Percentiles rank a stretch among this genome's conserved stretches.
These are phyloP conservation scores for Fusarium algeriense DNA, from an alignment of 2,329 filamentous ascomycete species.

Conservation along the genomic window DNA sequence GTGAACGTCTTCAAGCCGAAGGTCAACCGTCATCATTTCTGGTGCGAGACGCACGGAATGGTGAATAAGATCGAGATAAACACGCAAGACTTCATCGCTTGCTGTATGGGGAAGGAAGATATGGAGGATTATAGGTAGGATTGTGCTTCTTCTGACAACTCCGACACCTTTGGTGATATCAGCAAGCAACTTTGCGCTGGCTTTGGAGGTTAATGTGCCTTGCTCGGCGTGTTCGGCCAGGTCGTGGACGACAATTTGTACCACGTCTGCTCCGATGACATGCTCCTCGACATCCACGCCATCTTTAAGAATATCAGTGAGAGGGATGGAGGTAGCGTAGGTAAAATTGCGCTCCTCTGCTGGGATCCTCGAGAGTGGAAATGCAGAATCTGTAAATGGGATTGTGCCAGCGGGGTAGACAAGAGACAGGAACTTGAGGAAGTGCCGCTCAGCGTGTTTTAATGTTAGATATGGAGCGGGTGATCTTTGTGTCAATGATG, in stretches of 20 bases:
- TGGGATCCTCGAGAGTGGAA: constrained; percentile 72
- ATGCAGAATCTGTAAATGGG: constrained; percentile 72
- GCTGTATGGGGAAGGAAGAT: constrained; percentile 53
- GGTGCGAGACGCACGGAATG: constrained; percentile 72
- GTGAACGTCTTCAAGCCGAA: constrained; percentile 65
- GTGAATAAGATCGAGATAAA: constrained; percentile 68
- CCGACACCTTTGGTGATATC: constrained; percentile 70
- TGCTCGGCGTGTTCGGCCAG: constrained; percentile 28
- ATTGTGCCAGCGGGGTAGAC: constrained; percentile 67
- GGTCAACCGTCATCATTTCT: constrained; percentile 72
- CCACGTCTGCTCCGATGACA: constrained; percentile 75
- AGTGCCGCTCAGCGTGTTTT: constrained; percentile 76
- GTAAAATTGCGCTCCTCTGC: constrained; percentile 73
- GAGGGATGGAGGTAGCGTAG: constrained; percentile 72
- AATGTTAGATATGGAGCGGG: constrained; percentile 73
- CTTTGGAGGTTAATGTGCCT: constrained; percentile 29
- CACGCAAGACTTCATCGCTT: constrained; percentile 35
- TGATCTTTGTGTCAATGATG: constrained; percentile 51
- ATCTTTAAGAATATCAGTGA: constrained; percentile 67
- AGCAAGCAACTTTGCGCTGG: constrained; percentile 54
- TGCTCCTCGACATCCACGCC: constrained; percentile 72
- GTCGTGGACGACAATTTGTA: constrained; percentile 67
- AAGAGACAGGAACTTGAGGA: constrained; percentile 75
- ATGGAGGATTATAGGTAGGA: constrained; percentile 70
- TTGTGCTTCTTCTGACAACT: constrained; percentile 71